Conservation (phyloP, 73 alveolate species). For the Paramecium tetraurelia region DNA sequence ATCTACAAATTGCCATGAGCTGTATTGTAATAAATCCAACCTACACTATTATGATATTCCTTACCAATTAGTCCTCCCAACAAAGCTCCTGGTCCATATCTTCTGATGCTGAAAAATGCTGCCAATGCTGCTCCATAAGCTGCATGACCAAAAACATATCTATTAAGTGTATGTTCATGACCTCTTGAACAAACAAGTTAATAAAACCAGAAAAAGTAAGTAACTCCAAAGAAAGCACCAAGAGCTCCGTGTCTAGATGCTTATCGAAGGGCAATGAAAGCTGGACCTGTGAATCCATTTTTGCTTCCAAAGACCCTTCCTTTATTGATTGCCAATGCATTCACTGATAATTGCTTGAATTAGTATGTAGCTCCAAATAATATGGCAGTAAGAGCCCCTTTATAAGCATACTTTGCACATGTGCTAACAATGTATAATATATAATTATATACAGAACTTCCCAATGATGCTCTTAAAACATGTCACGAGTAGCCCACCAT, state of each 20-base stretch:
- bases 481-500: slow-evolving; percentile 41
- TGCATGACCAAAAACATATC: background rate
- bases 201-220: background rate
- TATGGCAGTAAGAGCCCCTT: background rate
- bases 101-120: background rate
- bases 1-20: background rate
- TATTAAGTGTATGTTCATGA: background rate
- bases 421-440: background rate
- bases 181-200: background rate
- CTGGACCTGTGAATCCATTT: slow-evolving; percentile 1
- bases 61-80: background rate
- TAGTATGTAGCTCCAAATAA: background rate
- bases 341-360: background rate
- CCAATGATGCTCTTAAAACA: slow-evolving; percentile 33
- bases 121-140: background rate
- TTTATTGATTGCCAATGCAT: background rate
- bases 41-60: background rate
- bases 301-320: background rate
- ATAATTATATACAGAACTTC: background rate
- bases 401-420: background rate
- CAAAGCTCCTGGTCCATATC: background rate
- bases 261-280: background rate
- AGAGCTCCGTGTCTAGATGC: background rate
- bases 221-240: slow-evolving; percentile 21
- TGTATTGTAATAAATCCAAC: background rate